phyloP scores from a whole-genome alignment of 2,329 filamentous ascomycete genomes.

The Calonectria naviculata region DNA sequence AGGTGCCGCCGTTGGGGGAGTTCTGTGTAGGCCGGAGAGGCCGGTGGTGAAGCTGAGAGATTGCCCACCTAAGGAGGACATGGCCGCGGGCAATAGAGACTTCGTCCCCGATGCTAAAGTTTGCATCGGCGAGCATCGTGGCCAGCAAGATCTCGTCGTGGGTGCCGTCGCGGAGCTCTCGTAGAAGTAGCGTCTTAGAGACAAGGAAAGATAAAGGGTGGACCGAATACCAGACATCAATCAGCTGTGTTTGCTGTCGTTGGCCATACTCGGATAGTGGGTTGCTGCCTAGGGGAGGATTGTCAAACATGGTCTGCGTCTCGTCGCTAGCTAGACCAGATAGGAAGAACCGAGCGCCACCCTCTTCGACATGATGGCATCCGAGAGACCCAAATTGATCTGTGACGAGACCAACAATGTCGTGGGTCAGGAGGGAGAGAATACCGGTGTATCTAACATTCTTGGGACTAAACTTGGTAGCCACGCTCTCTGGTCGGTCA shows the following conservation, averaged over 20 bases:
- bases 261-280: conserved; percentile 45
- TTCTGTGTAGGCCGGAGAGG: conserved; percentile 32
- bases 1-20: conserved; percentile 33
- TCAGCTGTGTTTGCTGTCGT: conserved; percentile 48
- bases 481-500: conserved; percentile 28
- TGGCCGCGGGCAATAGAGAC: conserved; percentile 41
- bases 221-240: conserved; percentile 54
- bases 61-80: conserved; percentile 48
- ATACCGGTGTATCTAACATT: conserved; percentile 40
- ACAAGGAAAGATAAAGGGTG: conserved; percentile 53
- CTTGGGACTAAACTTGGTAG: conserved; percentile 30
- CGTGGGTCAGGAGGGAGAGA: conserved; percentile 42
- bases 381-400: conserved; percentile 46
- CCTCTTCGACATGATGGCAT: conserved; percentile 41
- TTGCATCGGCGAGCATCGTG: conserved; percentile 52
- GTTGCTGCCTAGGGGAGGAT: conserved; percentile 29
- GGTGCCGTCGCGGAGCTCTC: conserved; percentile 50
- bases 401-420: conserved; percentile 44
- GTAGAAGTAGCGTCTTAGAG: conserved; percentile 53
- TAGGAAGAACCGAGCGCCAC: conserved; percentile 40
- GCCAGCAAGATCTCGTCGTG: conserved; percentile 53
- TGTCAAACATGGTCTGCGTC: conserved; percentile 46
- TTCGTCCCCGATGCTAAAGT: conserved; percentile 45
- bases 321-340: conserved; percentile 42
- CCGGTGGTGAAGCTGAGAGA: conserved; percentile 44